These are phyloP conservation scores for Nidularia pulvinata DNA, from an alignment of 768 basidiomycete genomes.

Conservation along the genomic window DNA sequence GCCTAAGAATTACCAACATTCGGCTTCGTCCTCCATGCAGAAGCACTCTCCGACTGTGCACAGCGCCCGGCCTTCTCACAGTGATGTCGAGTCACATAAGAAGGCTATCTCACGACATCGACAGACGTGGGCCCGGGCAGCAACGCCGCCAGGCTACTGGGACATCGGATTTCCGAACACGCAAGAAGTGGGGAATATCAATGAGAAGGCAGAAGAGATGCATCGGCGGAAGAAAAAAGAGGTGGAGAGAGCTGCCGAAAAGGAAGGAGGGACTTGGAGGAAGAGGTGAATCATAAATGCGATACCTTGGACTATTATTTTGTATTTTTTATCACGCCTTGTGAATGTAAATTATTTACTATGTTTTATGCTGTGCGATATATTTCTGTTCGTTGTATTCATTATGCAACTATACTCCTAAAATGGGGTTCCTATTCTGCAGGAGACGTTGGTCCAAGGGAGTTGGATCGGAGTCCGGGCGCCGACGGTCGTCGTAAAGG, in stretches of 20 bases:
- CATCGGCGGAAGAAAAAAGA: conserved; percentile 59
- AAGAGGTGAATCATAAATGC: too few relatives aligned
- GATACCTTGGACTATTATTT: too few relatives aligned
- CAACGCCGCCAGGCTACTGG: conserved; percentile 89
- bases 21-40: conserved; percentile 7
- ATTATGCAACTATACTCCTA: too few relatives aligned
- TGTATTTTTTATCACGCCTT: too few relatives aligned
- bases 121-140: conserved; percentile 65
- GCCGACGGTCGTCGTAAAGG: too few relatives aligned
- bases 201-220: conserved; percentile 72
- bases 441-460: too few relatives aligned
- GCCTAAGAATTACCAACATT: conserved; percentile 23
- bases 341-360: too few relatives aligned
- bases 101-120: conserved; percentile 74
- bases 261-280: conserved; percentile 20
- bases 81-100: conserved; percentile 52
- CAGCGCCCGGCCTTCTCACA: conserved; percentile 5
- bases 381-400: too few relatives aligned
- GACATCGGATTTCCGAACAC: conserved; percentile 89
- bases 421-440: too few relatives aligned
- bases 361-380: too few relatives aligned
- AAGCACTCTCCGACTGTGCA: conserved; percentile 6
- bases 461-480: too few relatives aligned
- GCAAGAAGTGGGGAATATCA: conserved; percentile 79
- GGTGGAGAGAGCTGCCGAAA: conserved; percentile 61